Percentiles rank a stretch among this genome's conserved stretches.
phyloP scores from a whole-genome alignment of 257 asterid species.

The Solanum ossicruentum region DNA sequence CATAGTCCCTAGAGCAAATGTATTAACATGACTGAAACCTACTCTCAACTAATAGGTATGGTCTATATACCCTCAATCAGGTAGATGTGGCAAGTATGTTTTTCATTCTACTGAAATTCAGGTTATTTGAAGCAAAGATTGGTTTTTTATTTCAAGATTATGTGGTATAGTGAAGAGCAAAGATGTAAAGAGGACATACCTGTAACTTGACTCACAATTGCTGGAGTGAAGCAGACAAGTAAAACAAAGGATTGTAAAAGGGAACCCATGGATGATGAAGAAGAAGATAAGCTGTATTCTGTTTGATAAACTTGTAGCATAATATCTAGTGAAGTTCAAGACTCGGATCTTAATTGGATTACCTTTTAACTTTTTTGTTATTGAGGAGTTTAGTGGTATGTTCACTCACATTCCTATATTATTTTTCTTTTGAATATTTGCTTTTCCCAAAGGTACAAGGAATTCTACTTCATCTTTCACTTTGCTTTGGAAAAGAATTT shows the following conservation, averaged over 20 bases:
- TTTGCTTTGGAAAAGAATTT: slow-evolving; percentile 47
- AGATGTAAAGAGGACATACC: slow-evolving; percentile 31
- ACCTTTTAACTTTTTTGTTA: slow-evolving; percentile 23
- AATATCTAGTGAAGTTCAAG: slow-evolving; percentile 8
- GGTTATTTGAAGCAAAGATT: background rate
- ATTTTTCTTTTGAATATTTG: slow-evolving; percentile 1
- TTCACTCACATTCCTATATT: slow-evolving; percentile 24
- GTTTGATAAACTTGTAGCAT: background rate
- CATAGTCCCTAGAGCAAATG: background rate
- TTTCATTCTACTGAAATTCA: background rate
- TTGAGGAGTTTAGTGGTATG: slow-evolving; percentile 2
- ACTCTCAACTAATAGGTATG: background rate
- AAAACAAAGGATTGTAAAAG: slow-evolving; percentile 13
- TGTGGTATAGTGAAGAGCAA: background rate
- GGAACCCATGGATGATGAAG: slow-evolving; percentile 40
- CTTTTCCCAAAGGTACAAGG: slow-evolving; percentile 1
- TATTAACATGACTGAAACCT: background rate
- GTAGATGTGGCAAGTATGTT: background rate
- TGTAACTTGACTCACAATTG: slow-evolving; percentile 54
- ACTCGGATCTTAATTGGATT: slow-evolving; percentile 1
- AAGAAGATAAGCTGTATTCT: slow-evolving; percentile 6
- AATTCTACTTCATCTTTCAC: slow-evolving; percentile 17
- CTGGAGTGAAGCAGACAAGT: slow-evolving; percentile 31
- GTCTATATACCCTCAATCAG: background rate
- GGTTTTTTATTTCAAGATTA: background rate